Conservation (phyloP, 768 basidiomycete genomes). For the Dentipellis fragilis region DNA sequence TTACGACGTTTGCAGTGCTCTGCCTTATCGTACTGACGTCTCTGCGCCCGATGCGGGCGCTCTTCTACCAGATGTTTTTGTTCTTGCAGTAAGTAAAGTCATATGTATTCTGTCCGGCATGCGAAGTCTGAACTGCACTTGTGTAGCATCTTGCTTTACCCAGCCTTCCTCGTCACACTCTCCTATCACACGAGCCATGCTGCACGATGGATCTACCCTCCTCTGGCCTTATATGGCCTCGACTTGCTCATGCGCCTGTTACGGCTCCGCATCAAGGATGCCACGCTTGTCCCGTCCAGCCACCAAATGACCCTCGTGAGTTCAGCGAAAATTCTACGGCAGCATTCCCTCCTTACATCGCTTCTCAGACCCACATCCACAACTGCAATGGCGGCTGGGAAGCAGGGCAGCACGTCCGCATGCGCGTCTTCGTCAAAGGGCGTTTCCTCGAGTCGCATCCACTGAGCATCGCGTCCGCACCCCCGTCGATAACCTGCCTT, state of each 20-base stretch:
- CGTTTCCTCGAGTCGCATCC: slow-evolving; percentile 76
- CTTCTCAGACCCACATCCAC: slow-evolving; percentile 39
- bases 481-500: slow-evolving; percentile 39
- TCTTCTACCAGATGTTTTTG: slow-evolving; percentile 63
- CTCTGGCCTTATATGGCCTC: slow-evolving; percentile 68
- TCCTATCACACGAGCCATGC: slow-evolving; percentile 82
- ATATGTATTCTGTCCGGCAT: neutral
- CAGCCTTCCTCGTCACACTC: slow-evolving; percentile 55
- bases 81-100: slow-evolving; percentile 52
- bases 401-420: slow-evolving; percentile 42
- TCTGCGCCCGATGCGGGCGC: slow-evolving; percentile 48
- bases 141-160: slow-evolving; percentile 36
- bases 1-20: slow-evolving; percentile 57
- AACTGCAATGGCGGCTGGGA: slow-evolving; percentile 49
- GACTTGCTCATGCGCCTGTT: slow-evolving; percentile 69
- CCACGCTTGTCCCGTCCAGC: slow-evolving; percentile 50
- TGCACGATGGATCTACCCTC: slow-evolving; percentile 74
- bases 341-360: neutral
- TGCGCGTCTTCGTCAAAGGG: slow-evolving; percentile 38
- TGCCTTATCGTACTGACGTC: slow-evolving; percentile 57
- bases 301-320: slow-evolving; percentile 61
- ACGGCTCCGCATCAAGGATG: slow-evolving; percentile 69
- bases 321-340: slow-evolving; percentile 10
- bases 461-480: slow-evolving; percentile 64
- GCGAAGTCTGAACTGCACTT: neutral